Base-by-base conservation (phyloP, 2,329 filamentous ascomycete species). In the Xylaria hypoxylon region DNA sequence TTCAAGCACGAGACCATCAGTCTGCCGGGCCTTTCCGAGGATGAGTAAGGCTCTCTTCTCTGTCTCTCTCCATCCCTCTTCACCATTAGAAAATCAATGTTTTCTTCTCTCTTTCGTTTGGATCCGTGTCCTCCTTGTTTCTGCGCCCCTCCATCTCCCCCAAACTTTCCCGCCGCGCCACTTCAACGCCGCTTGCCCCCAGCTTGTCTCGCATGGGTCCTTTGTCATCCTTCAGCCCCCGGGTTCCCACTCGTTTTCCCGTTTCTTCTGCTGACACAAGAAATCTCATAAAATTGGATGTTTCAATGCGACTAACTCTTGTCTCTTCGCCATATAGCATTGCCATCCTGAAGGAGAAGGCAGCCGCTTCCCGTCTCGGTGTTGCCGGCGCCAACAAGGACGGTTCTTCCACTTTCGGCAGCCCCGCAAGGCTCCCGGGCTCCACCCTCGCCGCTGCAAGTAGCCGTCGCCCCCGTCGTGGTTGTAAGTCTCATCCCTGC, bases 11-110 rank as follows among this genome's bases (percentile, higher is more conserved):
- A 87, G 73, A 78, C 81, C n/a, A 79, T 84, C 45, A 78, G 77
- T 48, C 78, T 89, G 15, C 85, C 86, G 2, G 87, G 87, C 44
- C 79, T 89, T 47, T 85, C 84, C 51, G 81, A 87, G 69, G 85
- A 88, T 71, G 86, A 90, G 86, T 89, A 82, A 77, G 86, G 4
- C 35, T 38, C 80, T 35, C 45, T 17, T 33, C 17, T 17, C 22
- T 13, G 5, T 58, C 19, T 6, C 47, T 28, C 24, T 8, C n/a
- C 33, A 42, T 40, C 26, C 44, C 40, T 57, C 1, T 11, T 52
- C 50, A 42, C 47, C 57, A 13, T 31, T 38, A 17, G 40, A 19
- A 22, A n/a, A 13, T 17, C 15, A 8, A 10, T 15, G 11, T 15
- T 22, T 51, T 56, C 19, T 33, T 33, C n/a, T 15, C 31, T 11